Base-by-base conservation (phyloP, 805 yeast species). In the Cephaloascus albidus region DNA sequence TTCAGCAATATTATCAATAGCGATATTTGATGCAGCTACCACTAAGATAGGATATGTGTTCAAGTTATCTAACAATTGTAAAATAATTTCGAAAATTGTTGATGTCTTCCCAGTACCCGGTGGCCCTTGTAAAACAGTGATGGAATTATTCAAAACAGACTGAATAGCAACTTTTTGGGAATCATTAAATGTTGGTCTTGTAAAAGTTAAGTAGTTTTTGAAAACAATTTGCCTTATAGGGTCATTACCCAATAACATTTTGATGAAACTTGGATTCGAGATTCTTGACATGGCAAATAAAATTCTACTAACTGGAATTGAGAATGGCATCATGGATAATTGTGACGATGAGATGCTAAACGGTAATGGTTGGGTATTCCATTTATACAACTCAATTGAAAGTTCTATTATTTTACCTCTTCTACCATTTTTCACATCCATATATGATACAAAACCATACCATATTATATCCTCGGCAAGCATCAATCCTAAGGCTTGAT, bases 1-100 rank as follows among this genome's bases (percentile, higher is more conserved):
- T 46, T 81, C 87, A 1, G 87, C 87, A 54, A 81, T 79, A 45
- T 81, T 81, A 53, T 81, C 87, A 48, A 81, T 78, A 2, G 88
- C 88, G 50, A 81, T 76, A 49, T 81, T 81, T 1, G 86, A 79
- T 2, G 86, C 84, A 1, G 89, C 87, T 37, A 79, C 85, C 40
- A 81, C 85, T 40, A 81, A 59, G 33, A 81, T 76, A 1, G 87
- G 87, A 47, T 66, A 76, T 2, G 78, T 67, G 48, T 72, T 65
- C 45, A 75, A 63, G 36, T 73, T 74, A 34, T 68, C 71, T 40
- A 80, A 60, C 41, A 78, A 62, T 49, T 78, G 80, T 34, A 77
- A 49, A 41, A 76, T 60, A 47, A 65, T 58, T 42, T 64, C 71
- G 42, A 54, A 64, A 40, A 64, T 65, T 1, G 71, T 64, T 0